phyloP scores from a whole-genome alignment of 73 alveolate genomes.

The Loxodes magnus region DNA sequence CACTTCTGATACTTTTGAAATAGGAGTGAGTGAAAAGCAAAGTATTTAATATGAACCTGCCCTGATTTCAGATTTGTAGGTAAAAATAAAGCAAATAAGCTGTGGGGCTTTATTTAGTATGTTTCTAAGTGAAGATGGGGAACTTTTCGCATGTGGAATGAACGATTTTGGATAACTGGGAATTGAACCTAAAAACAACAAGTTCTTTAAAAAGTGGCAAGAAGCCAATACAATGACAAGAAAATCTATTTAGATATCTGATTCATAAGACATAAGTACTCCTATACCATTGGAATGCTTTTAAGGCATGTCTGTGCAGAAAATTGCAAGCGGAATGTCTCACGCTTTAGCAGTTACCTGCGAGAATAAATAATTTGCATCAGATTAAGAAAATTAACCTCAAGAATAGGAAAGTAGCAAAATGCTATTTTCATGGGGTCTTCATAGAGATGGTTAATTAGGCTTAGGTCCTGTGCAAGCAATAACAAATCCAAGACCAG shows the following conservation, averaged over 20 bases:
- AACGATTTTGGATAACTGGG: constrained; percentile 87
- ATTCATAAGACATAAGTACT: too few relatives aligned
- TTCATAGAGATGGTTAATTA: constrained; percentile 60
- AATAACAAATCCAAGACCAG: background rate
- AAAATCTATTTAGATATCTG: too few relatives aligned
- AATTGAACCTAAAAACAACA: too few relatives aligned
- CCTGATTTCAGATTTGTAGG: constrained; percentile 31
- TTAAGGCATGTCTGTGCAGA: too few relatives aligned
- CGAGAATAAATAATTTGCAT: too few relatives aligned
- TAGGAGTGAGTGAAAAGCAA: constrained; percentile 32
- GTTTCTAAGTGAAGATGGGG: constrained; percentile 48
- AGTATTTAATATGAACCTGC: constrained; percentile 33
- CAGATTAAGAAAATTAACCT: too few relatives aligned
- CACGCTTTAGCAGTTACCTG: constrained; percentile 81
- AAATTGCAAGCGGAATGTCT: too few relatives aligned
- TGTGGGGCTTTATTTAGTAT: constrained; percentile 59
- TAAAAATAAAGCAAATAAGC: constrained; percentile 30
- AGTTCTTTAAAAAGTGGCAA: too few relatives aligned
- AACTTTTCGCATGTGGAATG: constrained; percentile 69
- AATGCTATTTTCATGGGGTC: too few relatives aligned
- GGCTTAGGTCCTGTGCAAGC: constrained; percentile 6
- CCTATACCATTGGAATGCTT: too few relatives aligned
- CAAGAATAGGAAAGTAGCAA: too few relatives aligned
- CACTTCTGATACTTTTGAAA: constrained; percentile 41
- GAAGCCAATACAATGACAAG: too few relatives aligned